Evolutionary conservation across 306 rosid genomes (phyloP), one percentile per base, ranked within the genome.

Genomic region (Vigna nakashimae): DNA sequence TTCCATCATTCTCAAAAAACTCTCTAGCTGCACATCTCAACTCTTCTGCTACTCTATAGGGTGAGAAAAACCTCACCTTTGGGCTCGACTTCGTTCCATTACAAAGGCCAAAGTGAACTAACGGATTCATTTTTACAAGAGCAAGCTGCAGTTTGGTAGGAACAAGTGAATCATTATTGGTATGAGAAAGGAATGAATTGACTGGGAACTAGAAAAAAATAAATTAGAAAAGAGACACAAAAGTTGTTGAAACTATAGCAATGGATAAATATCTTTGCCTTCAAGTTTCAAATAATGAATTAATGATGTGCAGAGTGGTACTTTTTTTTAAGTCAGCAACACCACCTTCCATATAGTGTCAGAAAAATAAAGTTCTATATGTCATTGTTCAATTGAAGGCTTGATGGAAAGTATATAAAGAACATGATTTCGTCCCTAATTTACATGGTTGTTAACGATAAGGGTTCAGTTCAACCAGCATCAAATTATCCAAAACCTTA

Each of bases 51-150:
- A 89, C 87, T 82, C 90, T 91, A 79, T 82, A 82, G n/a, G 95
- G 85, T 22, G 92, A 30, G 80, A 85, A 91, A 79, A 93, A 93
- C 59, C 89, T 81, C 53, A 91, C 92, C 10, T 81, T 77, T 13
- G 98, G 97, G 88, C 98, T 87, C 13, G 97, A 93, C 45, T 82
- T 85, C 53, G 98, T 84, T 18, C 93, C 98, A 36, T 89, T 80
- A 66, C 97, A 93, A 7, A 89, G 87, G 62, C 97, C 98, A 73
- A 91, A 93, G 75, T 93, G 97, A 51, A 93, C 74, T 53, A 93
- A 69, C 6, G 97, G 98, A 83, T 91, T 89, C 89, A 91, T 75
- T 83, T 89, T 88, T 62, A 73, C 72, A 70, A 82, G 59, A 45
- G 90, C 86, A 78, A 84, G 70, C 98, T 93, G 91, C 16, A 77